Percentiles rank a stretch among this genome's conserved stretches.
Evolutionary conservation across 1,284 basidiomycete species (phyloP).

Genomic region (Malassezia vespertilionis): DNA sequence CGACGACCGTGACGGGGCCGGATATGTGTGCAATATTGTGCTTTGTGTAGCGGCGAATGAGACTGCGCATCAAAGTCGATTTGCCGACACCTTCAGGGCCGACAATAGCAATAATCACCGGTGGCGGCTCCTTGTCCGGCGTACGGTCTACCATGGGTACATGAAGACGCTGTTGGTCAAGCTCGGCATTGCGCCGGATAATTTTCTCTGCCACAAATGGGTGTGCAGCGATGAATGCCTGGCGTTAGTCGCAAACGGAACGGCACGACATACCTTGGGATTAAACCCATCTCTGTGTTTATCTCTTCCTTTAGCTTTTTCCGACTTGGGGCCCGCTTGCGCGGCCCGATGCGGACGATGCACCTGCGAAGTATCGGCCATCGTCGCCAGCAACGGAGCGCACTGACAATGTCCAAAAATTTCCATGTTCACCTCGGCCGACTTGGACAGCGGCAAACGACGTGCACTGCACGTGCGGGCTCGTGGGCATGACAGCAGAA

Average conservation of each 20-base stretch:
- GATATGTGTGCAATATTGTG: conserved; percentile 80
- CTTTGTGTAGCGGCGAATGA: conserved; percentile 86
- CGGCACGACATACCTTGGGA: conserved; percentile 62
- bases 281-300: conserved; percentile 58
- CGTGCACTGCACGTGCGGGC: conserved; percentile 3
- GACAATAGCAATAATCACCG: conserved; percentile 89
- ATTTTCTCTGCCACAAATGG: conserved; percentile 57
- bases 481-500: background rate
- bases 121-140: conserved; percentile 71
- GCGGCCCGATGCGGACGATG: conserved; percentile 38
- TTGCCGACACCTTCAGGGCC: conserved; percentile 94
- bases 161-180: conserved; percentile 85
- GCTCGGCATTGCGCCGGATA: conserved; percentile 79
- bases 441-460: conserved; percentile 1
- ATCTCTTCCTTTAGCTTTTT: conserved; percentile 24
- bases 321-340: conserved; percentile 37
- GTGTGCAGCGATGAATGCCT: conserved; percentile 65
- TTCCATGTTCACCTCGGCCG: conserved; percentile 12
- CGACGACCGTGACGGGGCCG: conserved; percentile 92
- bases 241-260: background rate
- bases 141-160: conserved; percentile 91
- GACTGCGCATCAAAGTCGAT: conserved; percentile 80
- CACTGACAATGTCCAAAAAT: conserved; percentile 10
- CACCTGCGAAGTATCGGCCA: conserved; percentile 35
- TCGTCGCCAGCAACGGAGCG: conserved; percentile 12